phyloP scores from a whole-genome alignment of 1,284 basidiomycete species.

The Cryptococcus amylolentus region DNA sequence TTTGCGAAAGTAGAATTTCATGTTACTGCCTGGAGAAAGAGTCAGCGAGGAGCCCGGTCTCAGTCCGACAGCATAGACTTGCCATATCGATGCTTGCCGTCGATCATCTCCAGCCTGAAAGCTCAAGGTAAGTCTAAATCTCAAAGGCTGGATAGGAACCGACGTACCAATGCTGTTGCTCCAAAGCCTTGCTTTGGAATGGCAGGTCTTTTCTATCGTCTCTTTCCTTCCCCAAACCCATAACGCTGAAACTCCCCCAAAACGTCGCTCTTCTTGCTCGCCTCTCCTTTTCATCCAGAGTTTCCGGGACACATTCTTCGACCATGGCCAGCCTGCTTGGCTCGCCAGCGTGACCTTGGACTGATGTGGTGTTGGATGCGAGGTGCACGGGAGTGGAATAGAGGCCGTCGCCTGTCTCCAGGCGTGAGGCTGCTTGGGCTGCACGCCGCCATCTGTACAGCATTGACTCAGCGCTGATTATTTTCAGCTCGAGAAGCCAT shows the following conservation, averaged over 20 bases:
- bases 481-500: neutral
- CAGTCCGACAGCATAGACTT: conserved; percentile 6
- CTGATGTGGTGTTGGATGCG: neutral
- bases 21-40: conserved; percentile 18
- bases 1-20: conserved; percentile 60
- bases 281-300: conserved; percentile 6
- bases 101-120: conserved; percentile 62
- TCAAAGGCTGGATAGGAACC: neutral
- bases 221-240: conserved; percentile 18
- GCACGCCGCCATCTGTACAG: conserved; percentile 27
- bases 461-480: neutral
- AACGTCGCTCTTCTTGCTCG: conserved; percentile 25
- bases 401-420: conserved; percentile 28
- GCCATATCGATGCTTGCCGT: conserved; percentile 50
- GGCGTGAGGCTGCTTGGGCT: conserved; percentile 24
- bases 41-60: conserved; percentile 20
- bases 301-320: conserved; percentile 1
- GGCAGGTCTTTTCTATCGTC: conserved; percentile 28
- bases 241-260: conserved; percentile 22
- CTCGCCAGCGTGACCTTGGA: no score
- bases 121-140: neutral
- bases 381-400: conserved; percentile 7
- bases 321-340: neutral
- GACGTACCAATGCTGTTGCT: conserved; percentile 39
- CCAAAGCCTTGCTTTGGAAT: conserved; percentile 30